These are phyloP conservation scores for Leavenworthia alabamica DNA, from an alignment of 345 rosid species.

Conservation along the genomic window DNA sequence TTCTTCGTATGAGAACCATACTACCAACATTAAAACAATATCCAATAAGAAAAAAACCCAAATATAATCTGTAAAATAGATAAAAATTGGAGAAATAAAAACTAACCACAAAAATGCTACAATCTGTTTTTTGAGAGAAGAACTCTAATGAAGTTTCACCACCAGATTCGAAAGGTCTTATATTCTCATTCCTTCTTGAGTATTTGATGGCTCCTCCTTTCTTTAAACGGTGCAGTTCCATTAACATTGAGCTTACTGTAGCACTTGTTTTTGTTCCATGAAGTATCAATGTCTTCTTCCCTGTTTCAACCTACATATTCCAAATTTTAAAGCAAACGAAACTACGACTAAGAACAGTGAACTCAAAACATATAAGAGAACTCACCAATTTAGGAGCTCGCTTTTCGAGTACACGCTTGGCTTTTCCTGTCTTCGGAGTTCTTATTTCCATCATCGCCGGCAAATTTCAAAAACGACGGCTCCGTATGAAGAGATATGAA, in stretches of 20 bases:
- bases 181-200: constrained; percentile 84
- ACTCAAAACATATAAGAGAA: background rate
- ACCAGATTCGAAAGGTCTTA: constrained; percentile 88
- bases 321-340: background rate
- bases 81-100: background rate
- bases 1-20: constrained; percentile 90
- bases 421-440: constrained; percentile 49
- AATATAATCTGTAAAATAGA: background rate
- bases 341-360: background rate
- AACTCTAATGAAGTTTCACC: constrained; percentile 92
- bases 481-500: background rate
- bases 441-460: constrained; percentile 44
- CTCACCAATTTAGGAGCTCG: constrained; percentile 83
- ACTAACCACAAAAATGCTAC: constrained; percentile 84
- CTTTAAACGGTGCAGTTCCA: constrained; percentile 68
- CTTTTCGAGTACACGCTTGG: constrained; percentile 58
- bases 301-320: constrained; percentile 65
- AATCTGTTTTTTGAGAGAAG: constrained; percentile 87
- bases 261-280: constrained; percentile 85
- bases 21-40: constrained; percentile 31
- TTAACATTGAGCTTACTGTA: constrained; percentile 54
- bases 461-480: constrained; percentile 16
- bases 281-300: constrained; percentile 88
- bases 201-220: constrained; percentile 62
- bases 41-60: background rate